Conservation (phyloP, 768 basidiomycete species). For the Mycena venus region DNA sequence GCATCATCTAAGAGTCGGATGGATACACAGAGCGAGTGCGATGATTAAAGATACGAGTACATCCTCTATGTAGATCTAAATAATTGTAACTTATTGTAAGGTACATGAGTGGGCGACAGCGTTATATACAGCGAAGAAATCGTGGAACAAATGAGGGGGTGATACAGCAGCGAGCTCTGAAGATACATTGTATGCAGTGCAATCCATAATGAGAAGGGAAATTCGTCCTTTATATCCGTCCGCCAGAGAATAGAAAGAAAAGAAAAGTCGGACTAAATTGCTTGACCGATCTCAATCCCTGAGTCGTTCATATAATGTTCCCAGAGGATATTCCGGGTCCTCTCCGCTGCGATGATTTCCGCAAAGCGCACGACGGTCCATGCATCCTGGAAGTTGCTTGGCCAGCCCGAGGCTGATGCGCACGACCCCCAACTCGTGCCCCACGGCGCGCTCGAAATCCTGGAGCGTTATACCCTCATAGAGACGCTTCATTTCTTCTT, state of each 20-base stretch:
- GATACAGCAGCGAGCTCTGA: constrained; percentile 19
- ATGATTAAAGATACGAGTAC: neutral
- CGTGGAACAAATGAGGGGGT: neutral
- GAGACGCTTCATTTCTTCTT: constrained; percentile 73
- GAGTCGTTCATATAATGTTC: constrained; percentile 48
- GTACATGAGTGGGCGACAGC: neutral
- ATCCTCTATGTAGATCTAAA: neutral
- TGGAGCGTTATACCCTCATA: constrained; percentile 70
- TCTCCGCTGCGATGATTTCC: constrained; percentile 56
- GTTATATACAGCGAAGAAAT: constrained; percentile 4
- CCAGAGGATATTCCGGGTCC: constrained; percentile 55
- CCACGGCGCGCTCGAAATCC: constrained; percentile 72
- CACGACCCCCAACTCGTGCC: constrained; percentile 80
- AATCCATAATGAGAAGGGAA: neutral
- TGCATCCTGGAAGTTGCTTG: constrained; percentile 82
- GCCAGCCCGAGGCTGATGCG: constrained; percentile 85
- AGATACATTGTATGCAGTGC: constrained; percentile 15
- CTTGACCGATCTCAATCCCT: constrained; percentile 46
- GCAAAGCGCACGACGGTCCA: constrained; percentile 69
- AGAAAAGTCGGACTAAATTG: constrained; percentile 40
- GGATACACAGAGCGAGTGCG: neutral
- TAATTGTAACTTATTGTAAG: constrained; percentile 14
- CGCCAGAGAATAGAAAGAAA: constrained; percentile 9
- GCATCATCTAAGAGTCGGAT: neutral
- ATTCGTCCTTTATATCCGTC: constrained; percentile 17